Evolutionary conservation across 257 asterid species (phyloP).

Genomic region (Thymus quinquecostatus): DNA sequence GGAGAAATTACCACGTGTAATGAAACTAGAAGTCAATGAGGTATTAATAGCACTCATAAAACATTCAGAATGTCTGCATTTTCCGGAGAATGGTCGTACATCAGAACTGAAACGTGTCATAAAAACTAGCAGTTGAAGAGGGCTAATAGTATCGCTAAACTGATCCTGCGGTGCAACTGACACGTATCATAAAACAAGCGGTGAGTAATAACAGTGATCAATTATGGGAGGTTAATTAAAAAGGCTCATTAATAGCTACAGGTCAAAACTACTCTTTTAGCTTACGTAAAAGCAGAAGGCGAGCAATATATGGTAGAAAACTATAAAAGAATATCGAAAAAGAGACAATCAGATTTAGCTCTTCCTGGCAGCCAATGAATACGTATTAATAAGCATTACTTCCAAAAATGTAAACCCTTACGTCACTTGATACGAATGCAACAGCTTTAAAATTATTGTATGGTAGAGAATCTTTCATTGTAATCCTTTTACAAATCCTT

Average conservation of each 20-base stretch:
- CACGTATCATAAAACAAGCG: neutral
- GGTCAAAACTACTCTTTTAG: neutral
- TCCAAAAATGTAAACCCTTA: slow-evolving; percentile 3
- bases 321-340: neutral
- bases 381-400: neutral
- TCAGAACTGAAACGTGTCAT: neutral
- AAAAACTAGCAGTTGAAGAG: neutral
- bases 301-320: neutral
- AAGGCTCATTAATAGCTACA: slow-evolving; percentile 2
- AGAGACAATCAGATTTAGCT: neutral
- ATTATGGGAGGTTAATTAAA: neutral
- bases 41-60: neutral
- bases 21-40: neutral
- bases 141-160: neutral
- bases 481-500: neutral
- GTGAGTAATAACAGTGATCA: neutral
- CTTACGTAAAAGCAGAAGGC: neutral
- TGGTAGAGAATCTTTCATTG: neutral
- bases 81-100: neutral
- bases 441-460: neutral
- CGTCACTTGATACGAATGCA: neutral
- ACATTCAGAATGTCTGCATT: neutral
- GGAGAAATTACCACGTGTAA: neutral
- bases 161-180: neutral
- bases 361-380: neutral